Evolutionary conservation across 2,329 filamentous ascomycete genomes (phyloP).

Genomic region (Aspergillus spinulosporus): DNA sequence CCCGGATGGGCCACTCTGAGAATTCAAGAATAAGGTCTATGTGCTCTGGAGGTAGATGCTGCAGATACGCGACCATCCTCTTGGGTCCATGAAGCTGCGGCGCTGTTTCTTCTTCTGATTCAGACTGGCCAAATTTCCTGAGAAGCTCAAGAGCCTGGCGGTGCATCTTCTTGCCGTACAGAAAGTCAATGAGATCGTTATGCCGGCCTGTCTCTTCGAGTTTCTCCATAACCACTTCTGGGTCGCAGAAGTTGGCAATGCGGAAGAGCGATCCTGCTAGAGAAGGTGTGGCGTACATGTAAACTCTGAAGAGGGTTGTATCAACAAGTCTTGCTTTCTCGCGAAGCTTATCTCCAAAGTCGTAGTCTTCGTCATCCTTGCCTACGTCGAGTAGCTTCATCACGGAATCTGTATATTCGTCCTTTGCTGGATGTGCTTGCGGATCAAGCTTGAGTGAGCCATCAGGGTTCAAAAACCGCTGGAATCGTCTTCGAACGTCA

Average conservation of each 20-base stretch:
- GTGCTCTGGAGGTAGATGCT: constrained; percentile 80
- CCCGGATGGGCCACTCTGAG: constrained; percentile 79
- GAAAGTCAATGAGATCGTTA: constrained; percentile 94
- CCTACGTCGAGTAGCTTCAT: constrained; percentile 50
- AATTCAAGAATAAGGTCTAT: constrained; percentile 92
- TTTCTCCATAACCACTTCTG: constrained; percentile 90
- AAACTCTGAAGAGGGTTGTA: constrained; percentile 88
- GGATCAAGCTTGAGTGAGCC: constrained; percentile 48
- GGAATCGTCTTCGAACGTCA: constrained; percentile 70
- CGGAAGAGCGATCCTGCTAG: constrained; percentile 89
- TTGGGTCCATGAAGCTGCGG: constrained; percentile 73
- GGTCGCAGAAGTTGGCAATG: constrained; percentile 95
- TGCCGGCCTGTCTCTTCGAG: constrained; percentile 85
- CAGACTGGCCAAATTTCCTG: constrained; percentile 71
- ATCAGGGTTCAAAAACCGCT: constrained; percentile 61
- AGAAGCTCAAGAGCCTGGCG: constrained; percentile 81
- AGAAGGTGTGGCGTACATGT: constrained; percentile 87
- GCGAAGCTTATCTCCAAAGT: constrained; percentile 70
- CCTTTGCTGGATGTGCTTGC: constrained; percentile 33
- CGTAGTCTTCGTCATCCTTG: constrained; percentile 51
- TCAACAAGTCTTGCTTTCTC: constrained; percentile 83
- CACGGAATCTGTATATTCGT: constrained; percentile 48
- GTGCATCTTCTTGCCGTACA: constrained; percentile 93
- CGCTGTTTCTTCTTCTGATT: constrained; percentile 39
- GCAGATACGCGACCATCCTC: constrained; percentile 84